Evolutionary conservation across 1,284 basidiomycete species (phyloP).

Genomic region (Takashimella koratensis): DNA sequence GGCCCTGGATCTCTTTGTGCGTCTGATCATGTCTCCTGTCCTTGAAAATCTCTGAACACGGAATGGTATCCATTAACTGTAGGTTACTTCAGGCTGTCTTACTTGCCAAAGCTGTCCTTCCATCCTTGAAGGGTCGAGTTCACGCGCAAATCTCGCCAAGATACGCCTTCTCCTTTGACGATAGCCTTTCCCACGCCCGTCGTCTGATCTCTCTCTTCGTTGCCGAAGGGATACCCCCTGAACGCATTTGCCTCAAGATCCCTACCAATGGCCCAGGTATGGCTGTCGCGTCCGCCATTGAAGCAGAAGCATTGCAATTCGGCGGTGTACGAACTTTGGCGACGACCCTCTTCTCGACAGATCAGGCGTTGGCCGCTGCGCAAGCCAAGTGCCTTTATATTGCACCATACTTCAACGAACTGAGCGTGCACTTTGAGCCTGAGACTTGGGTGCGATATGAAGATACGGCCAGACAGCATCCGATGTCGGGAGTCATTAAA

Average conservation of each 20-base stretch:
- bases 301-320: slow-evolving; percentile 1
- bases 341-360: slow-evolving; percentile 25
- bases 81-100: slow-evolving; percentile 17
- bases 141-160: slow-evolving; percentile 20
- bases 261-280: slow-evolving; percentile 33
- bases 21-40: background rate
- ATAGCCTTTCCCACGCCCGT: slow-evolving; percentile 6
- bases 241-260: slow-evolving; percentile 36
- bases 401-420: slow-evolving; percentile 32
- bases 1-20: slow-evolving; percentile 13
- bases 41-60: too few species aligned
- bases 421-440: slow-evolving; percentile 12
- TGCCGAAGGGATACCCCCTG: slow-evolving; percentile 12
- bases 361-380: slow-evolving; percentile 28
- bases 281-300: slow-evolving; percentile 16
- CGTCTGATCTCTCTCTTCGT: slow-evolving; percentile 12
- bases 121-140: slow-evolving; percentile 10
- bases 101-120: slow-evolving; percentile 15
- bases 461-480: slow-evolving; percentile 11
- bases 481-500: slow-evolving; percentile 10
- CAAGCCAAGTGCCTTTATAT: slow-evolving; percentile 33
- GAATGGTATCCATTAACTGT: too few species aligned
- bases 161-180: slow-evolving; percentile 5
- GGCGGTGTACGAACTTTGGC: slow-evolving; percentile 26
- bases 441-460: slow-evolving; percentile 10